Conservation (phyloP, 257 asterid species). For the Solanum ahanhuiri region DNA sequence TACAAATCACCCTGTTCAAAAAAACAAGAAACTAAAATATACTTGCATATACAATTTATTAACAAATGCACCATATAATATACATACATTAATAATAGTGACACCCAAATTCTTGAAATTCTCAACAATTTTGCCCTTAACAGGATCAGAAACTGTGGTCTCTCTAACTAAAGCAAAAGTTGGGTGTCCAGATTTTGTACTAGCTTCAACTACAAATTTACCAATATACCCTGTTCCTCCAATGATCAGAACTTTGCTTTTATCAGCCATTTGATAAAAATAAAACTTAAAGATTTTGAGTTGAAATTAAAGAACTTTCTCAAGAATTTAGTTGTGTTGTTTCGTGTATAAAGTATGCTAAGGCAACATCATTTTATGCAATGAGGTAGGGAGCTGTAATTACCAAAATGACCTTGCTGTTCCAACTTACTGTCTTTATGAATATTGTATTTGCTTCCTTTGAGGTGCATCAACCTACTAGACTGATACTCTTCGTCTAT, state of each 20-base stretch:
- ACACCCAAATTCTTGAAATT: slow-evolving; percentile 57
- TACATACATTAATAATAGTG: slow-evolving; percentile 41
- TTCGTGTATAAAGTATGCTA: not conserved
- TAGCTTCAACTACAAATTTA: slow-evolving; percentile 61
- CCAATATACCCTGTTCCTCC: slow-evolving; percentile 91
- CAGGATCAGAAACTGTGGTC: slow-evolving; percentile 48
- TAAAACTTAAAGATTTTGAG: not conserved
- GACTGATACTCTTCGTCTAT: no score
- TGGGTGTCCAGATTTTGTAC: slow-evolving; percentile 62
- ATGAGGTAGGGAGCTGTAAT: not conserved
- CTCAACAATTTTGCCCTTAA: slow-evolving; percentile 40
- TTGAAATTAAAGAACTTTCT: not conserved
- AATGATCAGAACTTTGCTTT: slow-evolving; percentile 72
- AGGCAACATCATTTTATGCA: not conserved
- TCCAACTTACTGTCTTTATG: not conserved
- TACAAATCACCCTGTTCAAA: slow-evolving; percentile 44
- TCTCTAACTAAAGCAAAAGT: slow-evolving; percentile 58
- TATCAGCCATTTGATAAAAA: slow-evolving; percentile 38
- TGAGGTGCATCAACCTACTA: no score
- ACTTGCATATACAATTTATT: not conserved
- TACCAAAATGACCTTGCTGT: not conserved
- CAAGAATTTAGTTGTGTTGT: not conserved
- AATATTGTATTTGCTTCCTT: not conserved
- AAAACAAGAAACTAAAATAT: not conserved
- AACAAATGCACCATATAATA: not conserved